Evolutionary conservation across 108 stramenopile species (phyloP), one percentile per base, ranked within the genome.

Genomic region (Conticribra weissflogii): DNA sequence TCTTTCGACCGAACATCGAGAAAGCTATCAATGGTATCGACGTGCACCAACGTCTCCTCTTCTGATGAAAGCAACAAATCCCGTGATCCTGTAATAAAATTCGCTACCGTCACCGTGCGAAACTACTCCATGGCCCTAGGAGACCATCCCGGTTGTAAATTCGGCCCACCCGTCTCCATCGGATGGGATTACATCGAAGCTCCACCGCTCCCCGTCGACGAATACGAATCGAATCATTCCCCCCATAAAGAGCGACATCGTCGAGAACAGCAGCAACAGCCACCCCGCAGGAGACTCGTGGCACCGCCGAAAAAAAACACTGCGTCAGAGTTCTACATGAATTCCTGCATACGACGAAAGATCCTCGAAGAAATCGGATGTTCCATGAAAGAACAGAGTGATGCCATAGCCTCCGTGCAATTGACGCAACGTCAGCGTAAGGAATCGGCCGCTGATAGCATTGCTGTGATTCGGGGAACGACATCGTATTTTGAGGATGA

Each of bases 61-160:
- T n/a, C n/a, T n/a, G n/a, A n/a, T n/a, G n/a, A n/a, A n/a, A n/a
- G n/a, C n/a, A n/a, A n/a, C n/a, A n/a, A n/a, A n/a, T n/a, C n/a
- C n/a, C n/a, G n/a, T n/a, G n/a, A n/a, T n/a, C n/a, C n/a, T n/a
- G n/a, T n/a, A n/a, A 41, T 66, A n/a, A 55, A 22, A 0, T 66
- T 66, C 27, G 29, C 54, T 14, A 3, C 34, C 34, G 28, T 66
- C 1, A 54, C 31, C 41, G n/a, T 66, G 17, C 22, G 66, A 46
- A 57, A 22, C 1, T 66, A 66, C 15, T 18, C 49, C 28, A 66
- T 66, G 12, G 33, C 54, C 1, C 29, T 66, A 5, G 66, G 66
- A 28, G 66, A 66, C 28, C 66, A 66, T 54, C 66, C 66, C 1
- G 54, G 31, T 27, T 66, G 66, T 28, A 66, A 57, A 46, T 56